phyloP scores from a whole-genome alignment of 352 stramenopile species.

The Phytophthora meadii region DNA sequence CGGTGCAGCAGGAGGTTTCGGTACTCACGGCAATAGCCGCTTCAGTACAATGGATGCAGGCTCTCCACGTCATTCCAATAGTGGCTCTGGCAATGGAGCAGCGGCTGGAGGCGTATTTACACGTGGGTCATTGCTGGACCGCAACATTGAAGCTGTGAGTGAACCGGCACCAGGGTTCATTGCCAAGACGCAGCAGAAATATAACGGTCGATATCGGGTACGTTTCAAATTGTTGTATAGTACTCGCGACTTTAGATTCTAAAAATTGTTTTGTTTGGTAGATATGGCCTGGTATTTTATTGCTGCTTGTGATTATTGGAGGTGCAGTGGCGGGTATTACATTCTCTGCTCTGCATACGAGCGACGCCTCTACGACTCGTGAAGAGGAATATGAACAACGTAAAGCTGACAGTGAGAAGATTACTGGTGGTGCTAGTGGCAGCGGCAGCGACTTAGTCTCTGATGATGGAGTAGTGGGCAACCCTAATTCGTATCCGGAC shows the following conservation, averaged over 20 bases:
- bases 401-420: conserved; percentile 31
- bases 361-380: conserved; percentile 15
- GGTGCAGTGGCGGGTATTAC: conserved; percentile 41
- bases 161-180: conserved; percentile 20
- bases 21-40: conserved; percentile 9
- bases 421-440: conserved; percentile 26
- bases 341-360: conserved; percentile 33
- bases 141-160: conserved; percentile 55
- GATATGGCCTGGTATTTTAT: conserved; percentile 54
- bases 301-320: conserved; percentile 44
- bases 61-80: conserved; percentile 14
- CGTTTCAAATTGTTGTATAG: conserved; percentile 8
- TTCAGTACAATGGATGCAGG: conserved; percentile 14
- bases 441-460: conserved; percentile 56
- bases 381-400: conserved; percentile 35
- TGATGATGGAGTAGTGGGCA: conserved; percentile 72
- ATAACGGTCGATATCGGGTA: conserved; percentile 68
- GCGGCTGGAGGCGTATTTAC: conserved; percentile 39
- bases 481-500: conserved; percentile 75
- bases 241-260: neutral
- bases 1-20: conserved; percentile 4
- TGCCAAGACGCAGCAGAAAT: conserved; percentile 38
- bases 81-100: conserved; percentile 8
- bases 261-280: conserved; percentile 2
- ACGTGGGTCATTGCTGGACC: conserved; percentile 52